phyloP scores from a whole-genome alignment of 129 eudicot species.

The Ambrosia artemisiifolia region DNA sequence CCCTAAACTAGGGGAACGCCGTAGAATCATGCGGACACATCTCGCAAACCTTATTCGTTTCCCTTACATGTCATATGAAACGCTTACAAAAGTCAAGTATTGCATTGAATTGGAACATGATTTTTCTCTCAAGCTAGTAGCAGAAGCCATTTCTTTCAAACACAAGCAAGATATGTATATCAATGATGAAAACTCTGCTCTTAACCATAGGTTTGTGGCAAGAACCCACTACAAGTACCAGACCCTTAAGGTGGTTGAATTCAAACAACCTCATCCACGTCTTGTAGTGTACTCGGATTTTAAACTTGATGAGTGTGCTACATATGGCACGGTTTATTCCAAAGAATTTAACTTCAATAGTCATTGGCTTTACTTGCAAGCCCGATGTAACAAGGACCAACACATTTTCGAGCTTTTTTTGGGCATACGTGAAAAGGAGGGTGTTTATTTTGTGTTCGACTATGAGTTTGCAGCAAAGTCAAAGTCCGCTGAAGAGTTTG shows the following conservation, averaged over 20 bases:
- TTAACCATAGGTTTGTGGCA: neutral
- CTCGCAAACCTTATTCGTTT: slow-evolving; percentile 51
- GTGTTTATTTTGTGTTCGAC: slow-evolving; percentile 39
- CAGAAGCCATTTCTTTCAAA: slow-evolving; percentile 74
- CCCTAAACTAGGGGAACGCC: slow-evolving; percentile 59
- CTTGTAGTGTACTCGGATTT: slow-evolving; percentile 41
- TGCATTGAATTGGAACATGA: slow-evolving; percentile 53
- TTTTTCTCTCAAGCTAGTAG: slow-evolving; percentile 50
- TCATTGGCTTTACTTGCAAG: slow-evolving; percentile 49
- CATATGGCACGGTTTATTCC: slow-evolving; percentile 46
- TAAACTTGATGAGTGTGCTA: slow-evolving; percentile 43
- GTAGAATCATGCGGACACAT: slow-evolving; percentile 41
- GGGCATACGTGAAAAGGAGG: slow-evolving; percentile 48
- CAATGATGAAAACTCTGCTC: slow-evolving; percentile 29
- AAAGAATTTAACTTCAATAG: slow-evolving; percentile 54
- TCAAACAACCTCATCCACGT: no score
- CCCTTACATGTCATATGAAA: slow-evolving; percentile 73
- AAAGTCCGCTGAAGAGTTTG: slow-evolving; percentile 43
- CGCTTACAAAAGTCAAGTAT: slow-evolving; percentile 47
- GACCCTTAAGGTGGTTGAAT: no score
- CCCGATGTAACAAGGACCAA: slow-evolving; percentile 53
- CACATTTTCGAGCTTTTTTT: slow-evolving; percentile 50
- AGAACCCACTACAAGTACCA: no score
- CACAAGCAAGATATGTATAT: slow-evolving; percentile 38
- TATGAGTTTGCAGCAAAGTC: slow-evolving; percentile 49